Evolutionary conservation across 1,139 yeast genomes (phyloP).

Genomic region (Diutina ranongensis): DNA sequence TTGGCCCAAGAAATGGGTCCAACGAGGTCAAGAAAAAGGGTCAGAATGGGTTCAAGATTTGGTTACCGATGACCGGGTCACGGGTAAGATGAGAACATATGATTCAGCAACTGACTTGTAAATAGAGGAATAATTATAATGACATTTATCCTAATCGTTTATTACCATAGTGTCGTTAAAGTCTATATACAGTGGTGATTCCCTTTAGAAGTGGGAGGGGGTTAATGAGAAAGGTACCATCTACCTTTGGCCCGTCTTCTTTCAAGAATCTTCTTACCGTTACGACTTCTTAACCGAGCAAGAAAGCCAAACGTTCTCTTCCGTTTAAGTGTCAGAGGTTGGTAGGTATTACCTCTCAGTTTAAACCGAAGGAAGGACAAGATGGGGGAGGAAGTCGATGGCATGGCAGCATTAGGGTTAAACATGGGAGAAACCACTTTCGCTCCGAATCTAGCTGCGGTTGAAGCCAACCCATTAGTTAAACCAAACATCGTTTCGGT

Average conservation of each 20-base stretch:
- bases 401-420: neutral
- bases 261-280: slow-evolving; percentile 69
- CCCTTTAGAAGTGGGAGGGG: neutral
- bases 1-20: slow-evolving; percentile 88
- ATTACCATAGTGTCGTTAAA: no score
- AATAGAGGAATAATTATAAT: neutral
- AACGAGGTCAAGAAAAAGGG: slow-evolving; percentile 51
- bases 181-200: neutral
- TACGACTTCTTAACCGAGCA: slow-evolving; percentile 70
- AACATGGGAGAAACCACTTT: neutral
- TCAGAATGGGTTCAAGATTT: slow-evolving; percentile 88
- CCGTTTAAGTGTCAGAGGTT: slow-evolving; percentile 83
- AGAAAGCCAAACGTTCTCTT: slow-evolving; percentile 86
- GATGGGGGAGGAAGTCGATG: neutral
- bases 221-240: slow-evolving; percentile 78
- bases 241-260: slow-evolving; percentile 84
- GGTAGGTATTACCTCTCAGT: slow-evolving; percentile 88
- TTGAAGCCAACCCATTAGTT: neutral
- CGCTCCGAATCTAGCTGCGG: neutral
- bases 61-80: slow-evolving; percentile 56
- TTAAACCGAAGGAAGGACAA: slow-evolving; percentile 45
- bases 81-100: slow-evolving; percentile 42
- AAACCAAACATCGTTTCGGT: slow-evolving; percentile 2
- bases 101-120: neutral
- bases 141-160: no score